Conservation (phyloP, 2,329 filamentous ascomycete species). For the Phialemonium atrogriseum region DNA sequence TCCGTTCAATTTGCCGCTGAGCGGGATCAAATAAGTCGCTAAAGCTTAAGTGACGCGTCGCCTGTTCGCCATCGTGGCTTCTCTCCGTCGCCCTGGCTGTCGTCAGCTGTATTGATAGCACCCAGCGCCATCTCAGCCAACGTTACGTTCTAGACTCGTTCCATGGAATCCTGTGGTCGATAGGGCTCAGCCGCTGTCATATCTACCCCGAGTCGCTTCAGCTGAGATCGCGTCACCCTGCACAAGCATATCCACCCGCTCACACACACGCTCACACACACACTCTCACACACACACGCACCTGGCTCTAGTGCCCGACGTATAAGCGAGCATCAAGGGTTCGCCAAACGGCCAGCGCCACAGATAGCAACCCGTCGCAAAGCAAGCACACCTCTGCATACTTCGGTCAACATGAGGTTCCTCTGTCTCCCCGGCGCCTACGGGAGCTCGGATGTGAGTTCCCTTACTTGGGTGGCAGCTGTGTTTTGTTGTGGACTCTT, state of each 20-base stretch:
- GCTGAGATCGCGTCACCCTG: no score
- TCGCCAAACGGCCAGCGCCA: conserved; percentile 6
- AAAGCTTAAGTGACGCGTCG: conserved; percentile 3
- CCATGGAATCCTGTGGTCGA: no score
- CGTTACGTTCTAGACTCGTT: no score
- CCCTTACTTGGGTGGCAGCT: conserved; percentile 5
- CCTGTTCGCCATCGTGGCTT: not conserved
- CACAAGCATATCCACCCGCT: no score
- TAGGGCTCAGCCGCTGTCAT: not conserved
- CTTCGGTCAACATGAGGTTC: conserved; percentile 38
- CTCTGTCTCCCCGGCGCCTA: conserved; percentile 50
- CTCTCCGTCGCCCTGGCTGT: not conserved
- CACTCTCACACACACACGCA: no score
- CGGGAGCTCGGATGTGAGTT: conserved; percentile 44
- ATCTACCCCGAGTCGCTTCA: not conserved
- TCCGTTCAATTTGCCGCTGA: conserved; percentile 1
- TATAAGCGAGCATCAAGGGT: no score
- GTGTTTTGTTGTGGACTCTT: conserved; percentile 5
- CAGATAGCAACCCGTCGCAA: no score
- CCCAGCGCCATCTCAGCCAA: no score
- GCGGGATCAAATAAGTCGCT: not conserved
- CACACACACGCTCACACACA: no score
- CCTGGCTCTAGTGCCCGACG: no score
- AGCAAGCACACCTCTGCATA: conserved; percentile 5
- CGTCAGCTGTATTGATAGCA: no score